Evolutionary conservation across 257 asterid species (phyloP).

Genomic region (Asclepias syriaca): DNA sequence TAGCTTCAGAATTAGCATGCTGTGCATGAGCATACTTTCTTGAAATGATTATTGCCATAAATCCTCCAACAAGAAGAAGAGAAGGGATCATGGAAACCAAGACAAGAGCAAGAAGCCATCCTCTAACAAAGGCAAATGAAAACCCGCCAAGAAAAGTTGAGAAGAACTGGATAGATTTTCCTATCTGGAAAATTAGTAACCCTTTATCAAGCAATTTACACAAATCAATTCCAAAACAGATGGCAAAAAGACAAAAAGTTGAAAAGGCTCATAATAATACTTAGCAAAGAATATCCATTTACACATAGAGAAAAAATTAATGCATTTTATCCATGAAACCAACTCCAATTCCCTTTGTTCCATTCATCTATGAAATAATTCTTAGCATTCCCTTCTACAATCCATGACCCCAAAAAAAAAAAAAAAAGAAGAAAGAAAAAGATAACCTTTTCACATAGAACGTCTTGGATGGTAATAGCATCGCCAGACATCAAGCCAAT

Average conservation of each 20-base stretch:
- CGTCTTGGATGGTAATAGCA: slow-evolving; percentile 70
- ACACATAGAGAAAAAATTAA: background rate
- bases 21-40: slow-evolving; percentile 34
- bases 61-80: slow-evolving; percentile 39
- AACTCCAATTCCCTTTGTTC: background rate
- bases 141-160: slow-evolving; percentile 30
- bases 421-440: too few species aligned
- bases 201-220: background rate
- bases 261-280: background rate
- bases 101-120: slow-evolving; percentile 34
- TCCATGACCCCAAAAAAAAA: too few species aligned
- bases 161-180: slow-evolving; percentile 24
- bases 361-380: background rate
- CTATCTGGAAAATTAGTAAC: slow-evolving; percentile 20
- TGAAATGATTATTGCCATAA: slow-evolving; percentile 24
- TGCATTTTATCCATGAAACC: background rate
- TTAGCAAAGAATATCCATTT: background rate
- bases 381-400: background rate
- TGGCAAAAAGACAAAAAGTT: background rate
- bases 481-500: slow-evolving; percentile 68
- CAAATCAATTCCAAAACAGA: background rate
- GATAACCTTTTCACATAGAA: slow-evolving; percentile 72
- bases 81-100: slow-evolving; percentile 39
- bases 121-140: slow-evolving; percentile 25
- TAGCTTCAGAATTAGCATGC: slow-evolving; percentile 57